Evolutionary conservation across 2,329 filamentous ascomycete genomes (phyloP).

Genomic region (Cytospora chrysosperma): DNA sequence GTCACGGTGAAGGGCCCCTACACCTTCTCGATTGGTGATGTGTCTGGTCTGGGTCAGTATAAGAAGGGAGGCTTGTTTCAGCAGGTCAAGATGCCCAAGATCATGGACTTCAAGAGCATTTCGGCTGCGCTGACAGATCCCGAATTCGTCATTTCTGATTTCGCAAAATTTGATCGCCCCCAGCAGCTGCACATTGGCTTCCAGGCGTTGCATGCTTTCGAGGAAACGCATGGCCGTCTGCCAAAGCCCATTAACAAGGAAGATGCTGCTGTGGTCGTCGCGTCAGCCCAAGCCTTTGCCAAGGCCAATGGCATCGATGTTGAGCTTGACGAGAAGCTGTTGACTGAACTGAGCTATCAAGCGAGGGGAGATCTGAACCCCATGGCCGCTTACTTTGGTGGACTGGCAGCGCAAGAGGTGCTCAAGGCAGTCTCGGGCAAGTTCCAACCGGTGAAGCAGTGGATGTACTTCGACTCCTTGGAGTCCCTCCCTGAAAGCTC

Average conservation of each 20-base stretch:
- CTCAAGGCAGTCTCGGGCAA: constrained; percentile 97
- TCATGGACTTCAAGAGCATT: constrained; percentile 83
- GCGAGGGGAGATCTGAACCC: constrained; percentile 86
- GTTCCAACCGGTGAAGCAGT: constrained; percentile 93
- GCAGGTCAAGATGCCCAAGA: constrained; percentile 98
- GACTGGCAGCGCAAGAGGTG: constrained; percentile 89
- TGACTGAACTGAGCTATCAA: constrained; percentile 93
- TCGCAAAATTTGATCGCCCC: constrained; percentile 95
- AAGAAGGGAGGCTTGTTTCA: constrained; percentile 84
- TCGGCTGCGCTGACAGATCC: constrained; percentile 78
- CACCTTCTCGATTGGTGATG: constrained; percentile 94
- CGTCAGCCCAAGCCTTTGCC: constrained; percentile 72
- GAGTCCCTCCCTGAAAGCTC: constrained; percentile 82
- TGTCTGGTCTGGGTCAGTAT: constrained; percentile 83
- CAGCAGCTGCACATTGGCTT: constrained; percentile 89
- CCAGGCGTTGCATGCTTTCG: constrained; percentile 87
- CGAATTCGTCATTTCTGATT: constrained; percentile 89
- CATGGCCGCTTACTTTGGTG: constrained; percentile 94
- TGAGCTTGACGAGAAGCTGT: constrained; percentile 87
- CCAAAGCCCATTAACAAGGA: constrained; percentile 81
- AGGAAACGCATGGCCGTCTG: constrained; percentile 69
- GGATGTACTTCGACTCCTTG: constrained; percentile 97
- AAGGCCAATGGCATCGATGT: constrained; percentile 73
- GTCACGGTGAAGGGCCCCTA: constrained; percentile 94
- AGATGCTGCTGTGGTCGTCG: constrained; percentile 77